A percentile compares a stretch with the other conserved stretches of the same genome.
Evolutionary conservation across 1,139 yeast species (phyloP).

Genomic region (Sugiyamaella paludigena): DNA sequence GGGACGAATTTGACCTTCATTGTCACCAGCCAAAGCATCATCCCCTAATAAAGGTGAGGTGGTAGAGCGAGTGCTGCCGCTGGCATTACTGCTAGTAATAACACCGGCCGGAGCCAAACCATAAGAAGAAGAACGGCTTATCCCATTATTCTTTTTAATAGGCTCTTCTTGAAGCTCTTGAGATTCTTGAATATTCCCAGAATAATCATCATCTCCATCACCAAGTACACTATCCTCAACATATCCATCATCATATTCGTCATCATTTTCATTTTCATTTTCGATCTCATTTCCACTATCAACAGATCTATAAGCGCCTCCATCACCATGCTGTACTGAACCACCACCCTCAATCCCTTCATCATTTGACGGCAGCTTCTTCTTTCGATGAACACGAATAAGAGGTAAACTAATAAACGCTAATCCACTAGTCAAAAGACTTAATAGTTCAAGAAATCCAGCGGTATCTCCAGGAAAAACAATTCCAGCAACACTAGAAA

Average conservation of each 20-base stretch:
- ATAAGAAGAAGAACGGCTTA: no score
- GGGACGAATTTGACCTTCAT: neutral
- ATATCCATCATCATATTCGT: slow-evolving; percentile 10
- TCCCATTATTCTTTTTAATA: no score
- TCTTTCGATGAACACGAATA: slow-evolving; percentile 25
- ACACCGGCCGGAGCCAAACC: no score
- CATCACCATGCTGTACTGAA: slow-evolving; percentile 1
- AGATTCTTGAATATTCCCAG: slow-evolving; percentile 7
- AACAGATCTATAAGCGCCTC: neutral
- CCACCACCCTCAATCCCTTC: slow-evolving; percentile 12
- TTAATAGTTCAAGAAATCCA: slow-evolving; percentile 32
- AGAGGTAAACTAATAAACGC: slow-evolving; percentile 32
- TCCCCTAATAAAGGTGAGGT: neutral
- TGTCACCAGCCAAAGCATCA: slow-evolving; percentile 3
- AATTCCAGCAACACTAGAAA: slow-evolving; percentile 32
- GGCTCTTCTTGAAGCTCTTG: slow-evolving; percentile 5
- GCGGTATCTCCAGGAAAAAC: slow-evolving; percentile 36
- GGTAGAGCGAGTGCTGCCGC: neutral
- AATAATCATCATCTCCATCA: slow-evolving; percentile 8
- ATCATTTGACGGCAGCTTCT: slow-evolving; percentile 5
- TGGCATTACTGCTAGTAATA: no score
- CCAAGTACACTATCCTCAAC: slow-evolving; percentile 5
- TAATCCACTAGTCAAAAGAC: slow-evolving; percentile 31
- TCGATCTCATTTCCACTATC: slow-evolving; percentile 3
- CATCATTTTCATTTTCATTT: slow-evolving; percentile 9